Conservation (phyloP, 2,329 filamentous ascomycete species). For the Paradendryphiella salina region DNA sequence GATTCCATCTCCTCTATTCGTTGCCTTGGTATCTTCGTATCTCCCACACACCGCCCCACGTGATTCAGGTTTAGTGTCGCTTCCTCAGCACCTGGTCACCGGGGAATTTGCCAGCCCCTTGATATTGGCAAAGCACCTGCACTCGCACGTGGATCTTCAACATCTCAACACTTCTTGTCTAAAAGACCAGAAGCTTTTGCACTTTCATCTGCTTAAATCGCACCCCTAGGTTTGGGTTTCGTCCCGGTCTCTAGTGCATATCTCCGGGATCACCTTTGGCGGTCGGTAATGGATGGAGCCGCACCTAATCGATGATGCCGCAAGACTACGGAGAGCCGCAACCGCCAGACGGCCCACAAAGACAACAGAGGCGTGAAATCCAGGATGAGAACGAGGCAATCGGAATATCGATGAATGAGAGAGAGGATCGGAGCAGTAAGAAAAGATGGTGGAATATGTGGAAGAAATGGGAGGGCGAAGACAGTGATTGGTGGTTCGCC, state of each 20-base stretch:
- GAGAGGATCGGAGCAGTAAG: not conserved
- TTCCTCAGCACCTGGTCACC: slow-evolving; percentile 23
- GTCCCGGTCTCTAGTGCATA: not conserved
- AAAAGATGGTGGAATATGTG: slow-evolving; percentile 19
- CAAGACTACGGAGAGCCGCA: slow-evolving; percentile 2
- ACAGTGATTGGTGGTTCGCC: slow-evolving; percentile 48
- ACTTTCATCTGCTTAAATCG: not conserved
- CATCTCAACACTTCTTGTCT: not conserved
- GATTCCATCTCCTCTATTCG: not conserved
- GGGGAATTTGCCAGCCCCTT: not conserved
- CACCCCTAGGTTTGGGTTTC: not conserved
- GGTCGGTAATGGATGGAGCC: slow-evolving; percentile 1
- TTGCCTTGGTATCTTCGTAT: not conserved
- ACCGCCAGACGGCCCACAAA: not conserved
- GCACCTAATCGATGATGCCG: slow-evolving; percentile 5
- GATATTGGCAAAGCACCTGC: not conserved
- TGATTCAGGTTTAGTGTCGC: slow-evolving; percentile 16
- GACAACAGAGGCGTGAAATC: not conserved
- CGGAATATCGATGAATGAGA: not conserved
- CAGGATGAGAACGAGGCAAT: not conserved
- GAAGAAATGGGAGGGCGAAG: slow-evolving; percentile 18
- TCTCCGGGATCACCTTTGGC: not conserved
- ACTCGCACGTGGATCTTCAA: not conserved
- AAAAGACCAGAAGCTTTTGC: not conserved
- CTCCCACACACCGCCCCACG: not conserved